phyloP scores from a whole-genome alignment of 2,329 filamentous ascomycete genomes.

The Aspergillus quadrilineatus region DNA sequence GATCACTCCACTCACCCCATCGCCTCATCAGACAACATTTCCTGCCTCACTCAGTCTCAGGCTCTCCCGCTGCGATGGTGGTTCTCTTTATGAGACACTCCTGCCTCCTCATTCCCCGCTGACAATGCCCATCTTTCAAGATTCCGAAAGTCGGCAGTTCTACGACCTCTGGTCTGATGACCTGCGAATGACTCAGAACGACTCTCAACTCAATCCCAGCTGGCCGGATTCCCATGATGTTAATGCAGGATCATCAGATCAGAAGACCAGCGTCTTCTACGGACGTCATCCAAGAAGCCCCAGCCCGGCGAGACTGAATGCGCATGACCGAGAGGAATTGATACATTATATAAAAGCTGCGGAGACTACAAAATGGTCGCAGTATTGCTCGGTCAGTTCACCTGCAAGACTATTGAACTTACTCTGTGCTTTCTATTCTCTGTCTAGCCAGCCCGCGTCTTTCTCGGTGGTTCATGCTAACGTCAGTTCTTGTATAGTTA shows the following conservation, averaged over 20 bases:
- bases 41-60: neutral
- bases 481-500: slow-evolving; percentile 9
- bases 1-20: neutral
- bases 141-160: slow-evolving; percentile 33
- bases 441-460: neutral
- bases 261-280: slow-evolving; percentile 17
- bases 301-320: slow-evolving; percentile 24
- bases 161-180: slow-evolving; percentile 29
- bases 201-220: slow-evolving; percentile 10
- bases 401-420: neutral
- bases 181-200: slow-evolving; percentile 16
- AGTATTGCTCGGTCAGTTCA: slow-evolving; percentile 57
- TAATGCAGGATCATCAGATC: slow-evolving; percentile 13
- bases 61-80: slow-evolving; percentile 28
- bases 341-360: slow-evolving; percentile 81
- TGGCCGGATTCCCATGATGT: slow-evolving; percentile 17
- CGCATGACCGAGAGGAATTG: slow-evolving; percentile 67
- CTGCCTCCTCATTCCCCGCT: slow-evolving; percentile 17
- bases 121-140: slow-evolving; percentile 38
- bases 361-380: slow-evolving; percentile 72
- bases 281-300: slow-evolving; percentile 16
- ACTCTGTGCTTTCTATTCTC: neutral
- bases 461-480: slow-evolving; percentile 1
- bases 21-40: neutral
- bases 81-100: slow-evolving; percentile 16